phyloP scores from a whole-genome alignment of 2,329 filamentous ascomycete species.

The Rutstroemia sp. region DNA sequence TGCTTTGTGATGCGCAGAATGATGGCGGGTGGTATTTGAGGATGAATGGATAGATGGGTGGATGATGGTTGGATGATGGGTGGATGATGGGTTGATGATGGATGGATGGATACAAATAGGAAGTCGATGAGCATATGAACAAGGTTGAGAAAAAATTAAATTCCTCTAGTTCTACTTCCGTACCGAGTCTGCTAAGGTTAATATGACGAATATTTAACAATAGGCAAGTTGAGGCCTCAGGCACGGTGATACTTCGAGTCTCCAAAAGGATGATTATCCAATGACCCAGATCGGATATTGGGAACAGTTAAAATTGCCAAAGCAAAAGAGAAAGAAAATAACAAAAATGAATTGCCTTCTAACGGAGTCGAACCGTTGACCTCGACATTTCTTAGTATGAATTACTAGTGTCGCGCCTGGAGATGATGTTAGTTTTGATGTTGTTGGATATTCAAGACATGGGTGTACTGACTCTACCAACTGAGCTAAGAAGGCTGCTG shows the following conservation, averaged over 20 bases:
- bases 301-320: background rate
- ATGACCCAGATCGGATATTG: too few relatives aligned
- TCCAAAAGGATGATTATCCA: background rate
- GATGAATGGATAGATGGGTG: background rate
- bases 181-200: background rate
- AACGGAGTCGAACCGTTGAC: conserved; percentile 2
- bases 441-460: too few relatives aligned
- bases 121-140: background rate
- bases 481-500: background rate
- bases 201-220: background rate
- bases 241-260: background rate
- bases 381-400: background rate
- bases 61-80: background rate
- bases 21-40: too few relatives aligned
- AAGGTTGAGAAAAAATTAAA: background rate
- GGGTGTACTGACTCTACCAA: background rate
- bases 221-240: background rate
- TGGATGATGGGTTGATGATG: background rate
- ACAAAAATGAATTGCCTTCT: background rate
- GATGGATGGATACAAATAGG: background rate
- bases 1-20: too few relatives aligned
- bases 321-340: background rate
- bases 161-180: background rate
- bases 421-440: too few relatives aligned
- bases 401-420: background rate